These are phyloP conservation scores for Puccinellia tenuiflora DNA, from an alignment of 176 grass and related monocot species.

Conservation along the genomic window DNA sequence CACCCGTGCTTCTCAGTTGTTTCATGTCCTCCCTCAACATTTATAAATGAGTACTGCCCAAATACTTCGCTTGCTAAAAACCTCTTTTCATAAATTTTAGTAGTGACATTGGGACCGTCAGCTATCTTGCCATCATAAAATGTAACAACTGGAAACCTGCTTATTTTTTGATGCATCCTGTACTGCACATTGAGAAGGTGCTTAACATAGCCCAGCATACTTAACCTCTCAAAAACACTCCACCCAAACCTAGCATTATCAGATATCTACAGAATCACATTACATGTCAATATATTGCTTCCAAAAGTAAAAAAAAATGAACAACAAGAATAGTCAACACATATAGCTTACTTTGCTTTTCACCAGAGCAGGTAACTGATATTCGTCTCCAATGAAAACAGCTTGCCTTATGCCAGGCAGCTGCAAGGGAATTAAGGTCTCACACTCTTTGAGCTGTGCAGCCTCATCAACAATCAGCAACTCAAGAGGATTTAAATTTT, in stretches of 20 bases:
- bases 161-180: slow-evolving; percentile 63
- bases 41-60: slow-evolving; percentile 58
- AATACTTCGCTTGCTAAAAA: slow-evolving; percentile 34
- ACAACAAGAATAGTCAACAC: not conserved
- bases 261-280: slow-evolving; percentile 41
- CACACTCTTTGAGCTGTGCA: slow-evolving; percentile 67
- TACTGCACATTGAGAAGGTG: slow-evolving; percentile 64
- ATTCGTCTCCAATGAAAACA: slow-evolving; percentile 61
- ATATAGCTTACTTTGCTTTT: slow-evolving; percentile 48
- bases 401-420: slow-evolving; percentile 31
- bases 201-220: slow-evolving; percentile 38
- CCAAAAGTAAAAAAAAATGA: not conserved
- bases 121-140: slow-evolving; percentile 50
- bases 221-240: slow-evolving; percentile 53
- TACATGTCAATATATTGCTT: not conserved
- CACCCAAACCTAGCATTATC: slow-evolving; percentile 39
- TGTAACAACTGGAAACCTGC: slow-evolving; percentile 52
- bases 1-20: slow-evolving; percentile 17
- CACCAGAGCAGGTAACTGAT: slow-evolving; percentile 46
- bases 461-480: slow-evolving; percentile 60
- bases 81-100: not conserved
- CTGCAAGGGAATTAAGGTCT: slow-evolving; percentile 52
- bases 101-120: slow-evolving; percentile 44
- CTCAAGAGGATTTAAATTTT: not conserved
- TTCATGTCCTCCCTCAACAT: slow-evolving; percentile 43